These are phyloP conservation scores for Hippophae gyantsensis DNA, from an alignment of 306 rosid genomes.

Conservation along the genomic window DNA sequence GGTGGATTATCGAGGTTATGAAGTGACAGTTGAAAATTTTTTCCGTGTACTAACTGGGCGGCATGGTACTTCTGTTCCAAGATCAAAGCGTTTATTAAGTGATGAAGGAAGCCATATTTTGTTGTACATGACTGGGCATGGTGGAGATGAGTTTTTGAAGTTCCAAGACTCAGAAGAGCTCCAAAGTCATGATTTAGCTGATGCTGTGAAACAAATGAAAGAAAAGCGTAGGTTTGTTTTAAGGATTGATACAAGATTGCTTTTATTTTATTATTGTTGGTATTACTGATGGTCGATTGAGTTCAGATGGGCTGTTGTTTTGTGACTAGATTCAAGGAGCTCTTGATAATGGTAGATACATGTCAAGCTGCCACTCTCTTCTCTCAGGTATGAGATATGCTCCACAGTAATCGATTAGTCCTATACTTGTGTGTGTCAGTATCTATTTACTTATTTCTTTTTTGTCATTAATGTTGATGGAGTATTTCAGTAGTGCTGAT, in stretches of 20 bases:
- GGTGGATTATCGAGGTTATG: conserved; percentile 99
- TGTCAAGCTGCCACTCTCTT: conserved; percentile 96
- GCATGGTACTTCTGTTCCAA: conserved; percentile 82
- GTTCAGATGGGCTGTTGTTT: conserved; percentile 17
- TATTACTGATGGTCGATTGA: conserved; percentile 17
- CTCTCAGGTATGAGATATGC: conserved; percentile 60
- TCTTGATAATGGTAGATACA: conserved; percentile 95
- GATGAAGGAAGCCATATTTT: conserved; percentile 99
- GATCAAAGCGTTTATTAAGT: conserved; percentile 90
- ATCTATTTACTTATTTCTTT: no score
- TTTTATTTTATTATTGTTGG: conserved; percentile 12
- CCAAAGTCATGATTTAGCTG: conserved; percentile 98
- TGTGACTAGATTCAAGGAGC: conserved; percentile 80
- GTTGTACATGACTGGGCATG: conserved; percentile 95
- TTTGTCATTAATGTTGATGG: no score
- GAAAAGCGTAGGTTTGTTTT: conserved; percentile 85
- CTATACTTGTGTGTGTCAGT: conserved; percentile 33
- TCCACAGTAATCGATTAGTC: conserved; percentile 30
- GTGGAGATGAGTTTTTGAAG: conserved; percentile 94
- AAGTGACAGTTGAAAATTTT: conserved; percentile 82
- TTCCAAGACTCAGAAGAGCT: conserved; percentile 98
- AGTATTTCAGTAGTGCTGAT: no score
- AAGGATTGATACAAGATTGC: conserved; percentile 2
- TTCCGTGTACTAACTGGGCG: conserved; percentile 84
- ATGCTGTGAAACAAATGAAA: conserved; percentile 95